Evolutionary conservation across 1,139 yeast species (phyloP), one percentile per base, ranked within the genome.

Genomic region (Debaryomyces subglobosus): DNA sequence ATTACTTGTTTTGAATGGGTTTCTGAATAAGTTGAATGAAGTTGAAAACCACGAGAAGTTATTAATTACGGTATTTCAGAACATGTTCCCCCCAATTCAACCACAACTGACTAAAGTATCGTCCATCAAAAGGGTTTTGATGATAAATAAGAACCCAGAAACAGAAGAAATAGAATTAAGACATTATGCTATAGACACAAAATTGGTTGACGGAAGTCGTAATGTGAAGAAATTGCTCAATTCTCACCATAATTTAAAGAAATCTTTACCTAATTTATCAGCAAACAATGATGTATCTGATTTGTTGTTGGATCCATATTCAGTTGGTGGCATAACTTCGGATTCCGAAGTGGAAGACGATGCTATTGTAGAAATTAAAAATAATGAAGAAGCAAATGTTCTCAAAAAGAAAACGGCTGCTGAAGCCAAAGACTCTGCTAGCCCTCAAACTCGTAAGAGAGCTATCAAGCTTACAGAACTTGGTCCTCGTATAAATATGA

Each of bases 271-370:
- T 43, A 88, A 89, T 61, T 69, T 94, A 66, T 71, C 82, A 29
- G 76, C 73, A 41, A 84, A 84, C 46, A 72, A 72, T 35, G 98
- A 92, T 62, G 89, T 92, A 40, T 80, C 96, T 12, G 97, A 94
- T 58, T 79, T 88, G 55, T 75, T 94, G 47, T 78, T 91, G 51
- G 97, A 92, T 62, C 94, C 95, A 2, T 86, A 86, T 60, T 82
- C 89, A 15, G 84, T 84, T 42, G 90, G 86, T 35, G 89, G 86
- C 0, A 82, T 86, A 63, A 89, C 97, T 2, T 85, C 95, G 40
- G 99, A 94, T 61, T 87, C 96, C 12, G 99, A 94, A 70, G 84
- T 91, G 38, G 99, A 94, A 61, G 97, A 90, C 53, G 90, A 90
- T 56, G 89, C 91, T n/a, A 78, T 89, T 50, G 96, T 91, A 25